A percentile compares a stretch with the other conserved stretches of the same genome.
Conservation (phyloP, 331 rosid genomes). For the Rhamnella rubrinervis region DNA sequence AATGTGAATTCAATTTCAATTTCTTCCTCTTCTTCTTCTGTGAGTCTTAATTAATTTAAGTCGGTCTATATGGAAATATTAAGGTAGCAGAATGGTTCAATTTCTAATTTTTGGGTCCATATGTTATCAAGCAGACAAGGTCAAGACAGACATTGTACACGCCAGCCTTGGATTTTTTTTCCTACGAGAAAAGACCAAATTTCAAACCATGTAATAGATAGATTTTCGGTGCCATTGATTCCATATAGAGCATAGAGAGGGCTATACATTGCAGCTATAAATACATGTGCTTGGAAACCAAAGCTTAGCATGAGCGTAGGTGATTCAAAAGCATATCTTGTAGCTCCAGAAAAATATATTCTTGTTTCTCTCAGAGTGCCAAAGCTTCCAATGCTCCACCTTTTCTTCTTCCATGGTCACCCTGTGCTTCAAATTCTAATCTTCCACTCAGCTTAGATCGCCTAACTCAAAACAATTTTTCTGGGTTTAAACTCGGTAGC, state of each 20-base stretch:
- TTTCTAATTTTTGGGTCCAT: background rate
- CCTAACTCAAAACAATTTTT: background rate
- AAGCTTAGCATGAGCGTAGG: background rate
- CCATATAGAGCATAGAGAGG: background rate
- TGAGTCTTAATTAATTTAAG: no score
- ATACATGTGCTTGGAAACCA: conserved; percentile 29
- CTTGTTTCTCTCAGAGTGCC: background rate
- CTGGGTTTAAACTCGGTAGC: background rate
- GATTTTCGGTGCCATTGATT: conserved; percentile 21
- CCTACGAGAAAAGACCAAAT: background rate
- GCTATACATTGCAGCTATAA: conserved; percentile 49
- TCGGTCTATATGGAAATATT: background rate
- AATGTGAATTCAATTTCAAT: no score
- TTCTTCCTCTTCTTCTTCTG: no score
- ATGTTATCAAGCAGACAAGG: background rate
- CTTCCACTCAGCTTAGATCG: background rate
- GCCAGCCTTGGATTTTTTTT: no score
- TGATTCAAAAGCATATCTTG: conserved; percentile 6
- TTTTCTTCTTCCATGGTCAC: background rate
- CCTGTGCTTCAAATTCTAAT: background rate
- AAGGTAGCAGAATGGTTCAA: background rate
- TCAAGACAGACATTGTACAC: conserved; percentile 5
- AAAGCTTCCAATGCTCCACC: background rate
- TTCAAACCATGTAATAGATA: conserved; percentile 1
- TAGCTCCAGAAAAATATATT: background rate